A percentile compares a stretch with the other conserved stretches of the same genome.
These are phyloP conservation scores for Seiridium unicorne DNA, from an alignment of 2,329 filamentous ascomycete genomes.

Conservation along the genomic window DNA sequence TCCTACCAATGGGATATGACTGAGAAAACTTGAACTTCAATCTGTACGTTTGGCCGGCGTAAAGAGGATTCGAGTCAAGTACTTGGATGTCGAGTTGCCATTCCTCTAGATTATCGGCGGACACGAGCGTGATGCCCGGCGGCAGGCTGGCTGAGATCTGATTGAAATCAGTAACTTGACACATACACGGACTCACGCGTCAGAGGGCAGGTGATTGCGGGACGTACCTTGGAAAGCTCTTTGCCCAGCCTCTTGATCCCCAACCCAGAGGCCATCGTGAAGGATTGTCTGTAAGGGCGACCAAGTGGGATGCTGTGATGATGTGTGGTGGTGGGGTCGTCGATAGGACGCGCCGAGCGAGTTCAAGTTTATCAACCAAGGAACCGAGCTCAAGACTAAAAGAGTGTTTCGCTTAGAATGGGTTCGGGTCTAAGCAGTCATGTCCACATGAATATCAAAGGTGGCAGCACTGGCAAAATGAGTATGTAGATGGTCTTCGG, in stretches of 20 bases:
- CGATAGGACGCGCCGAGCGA: not conserved
- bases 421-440: too few species aligned
- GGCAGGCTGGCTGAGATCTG: conserved; percentile 58
- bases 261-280: conserved; percentile 34
- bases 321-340: not conserved
- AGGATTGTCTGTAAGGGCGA: not conserved
- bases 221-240: conserved; percentile 54
- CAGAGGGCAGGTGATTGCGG: too few species aligned
- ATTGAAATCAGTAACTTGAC: conserved; percentile 25
- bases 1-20: conserved; percentile 83
- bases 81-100: conserved; percentile 93
- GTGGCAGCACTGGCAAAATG: too few species aligned
- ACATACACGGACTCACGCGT: not conserved
- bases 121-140: conserved; percentile 74
- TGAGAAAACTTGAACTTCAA: conserved; percentile 83
- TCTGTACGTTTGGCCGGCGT: conserved; percentile 75
- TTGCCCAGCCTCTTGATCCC: conserved; percentile 58
- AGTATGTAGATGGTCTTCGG: too few species aligned
- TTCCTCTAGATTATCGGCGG: conserved; percentile 79
- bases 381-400: too few species aligned
- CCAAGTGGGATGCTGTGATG: not conserved
- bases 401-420: too few species aligned
- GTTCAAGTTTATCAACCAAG: too few species aligned
- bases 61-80: conserved; percentile 86
- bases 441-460: too few species aligned